Evolutionary conservation across 345 rosid genomes (phyloP), one percentile per base, ranked within the genome.

Genomic region (Brassica carinata): DNA sequence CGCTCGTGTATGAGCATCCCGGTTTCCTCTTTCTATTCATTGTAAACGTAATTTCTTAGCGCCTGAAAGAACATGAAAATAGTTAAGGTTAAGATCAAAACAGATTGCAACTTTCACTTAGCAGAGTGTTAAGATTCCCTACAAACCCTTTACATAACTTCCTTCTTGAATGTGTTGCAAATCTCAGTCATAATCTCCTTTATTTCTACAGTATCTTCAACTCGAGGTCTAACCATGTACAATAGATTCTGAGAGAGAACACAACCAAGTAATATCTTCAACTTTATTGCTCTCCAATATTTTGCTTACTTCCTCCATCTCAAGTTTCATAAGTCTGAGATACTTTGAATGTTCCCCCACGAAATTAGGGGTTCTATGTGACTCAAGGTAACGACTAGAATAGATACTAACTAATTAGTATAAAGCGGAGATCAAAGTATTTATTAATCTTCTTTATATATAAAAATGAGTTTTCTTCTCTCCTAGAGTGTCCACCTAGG

Each of bases 191-290:
- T 8, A 57, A 57, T 57, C 62, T 17, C 18, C 62, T 57, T 15
- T n/a, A n/a, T 53, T 19, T 5, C 19, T 53, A n/a, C 11, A 48
- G 57, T 48, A 48, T 48, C 57, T 14, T 48, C 17, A 4, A 48
- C 57, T 4, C 2, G 17, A 48, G 57, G 57, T 48, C 57, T 48
- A 19, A 53, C 51, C 51, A 43, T 43, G 14, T 43, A 45, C 59
- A 53, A 85, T 83, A 48, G 91, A 83, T 66, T 89, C 91, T 4
- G 91, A 85, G 17, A 88, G 84, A 33, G 91, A 87, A 74, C 91
- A 89, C 40, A 89, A 85, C 92, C 95, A 92, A 67, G 74, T 72
- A 58, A 43, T 43, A 43, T 38, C 3, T 38, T 38, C 45, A 38
- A 38, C 45, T 10, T 38, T 38, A 38, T 38, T 38, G 45, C 45